Evolutionary conservation across 768 basidiomycete species (phyloP), one percentile per base, ranked within the genome.

Genomic region (Sarcodon sp.): DNA sequence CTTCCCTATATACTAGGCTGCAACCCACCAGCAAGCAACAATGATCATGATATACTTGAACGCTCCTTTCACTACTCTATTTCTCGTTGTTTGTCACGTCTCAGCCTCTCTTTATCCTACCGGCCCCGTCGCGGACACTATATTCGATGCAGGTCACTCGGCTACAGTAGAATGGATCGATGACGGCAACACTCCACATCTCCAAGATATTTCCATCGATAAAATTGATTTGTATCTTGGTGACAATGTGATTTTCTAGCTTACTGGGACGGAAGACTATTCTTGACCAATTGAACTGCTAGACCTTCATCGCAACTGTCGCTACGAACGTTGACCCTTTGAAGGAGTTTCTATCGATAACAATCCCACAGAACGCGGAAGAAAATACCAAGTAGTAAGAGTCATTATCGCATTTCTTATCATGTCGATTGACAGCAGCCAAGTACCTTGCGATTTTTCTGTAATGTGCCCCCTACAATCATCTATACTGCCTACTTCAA

Each of bases 401-500:
- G 21, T 27, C 39, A 13, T 13, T 7, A 11, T 13, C 13, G 8
- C 13, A 41, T 41, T 13, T 41, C 2, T 27, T 41, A 13, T 16
- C 39, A 7, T 16, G 39, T 9, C 41, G 11, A 27, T 6, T 7
- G 18, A 45, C 6, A 41, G 21, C 13, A 16, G 4, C 34, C 33
- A 38, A 67, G 69, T 35, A 58, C 60, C 18, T 52, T 71, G 16
- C 61, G 59, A 35, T 70, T 71, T 43, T 52, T 55, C 41, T 58
- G 61, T 48, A 39, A 50, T 18, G 45, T 51, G 3, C 66, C 64
- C 11, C 47, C 43, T 10, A n/a, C 50, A 21, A 64, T 65, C 0
- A 54, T 75, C 18, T 80, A 73, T 56, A 72, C 75, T 15, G 71
- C 77, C 7, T 66, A 73, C 52, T 83, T 83, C 48, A 54, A 51